Conservation (phyloP, 495 filamentous ascomycete genomes). For the Cryomyces minteri region DNA sequence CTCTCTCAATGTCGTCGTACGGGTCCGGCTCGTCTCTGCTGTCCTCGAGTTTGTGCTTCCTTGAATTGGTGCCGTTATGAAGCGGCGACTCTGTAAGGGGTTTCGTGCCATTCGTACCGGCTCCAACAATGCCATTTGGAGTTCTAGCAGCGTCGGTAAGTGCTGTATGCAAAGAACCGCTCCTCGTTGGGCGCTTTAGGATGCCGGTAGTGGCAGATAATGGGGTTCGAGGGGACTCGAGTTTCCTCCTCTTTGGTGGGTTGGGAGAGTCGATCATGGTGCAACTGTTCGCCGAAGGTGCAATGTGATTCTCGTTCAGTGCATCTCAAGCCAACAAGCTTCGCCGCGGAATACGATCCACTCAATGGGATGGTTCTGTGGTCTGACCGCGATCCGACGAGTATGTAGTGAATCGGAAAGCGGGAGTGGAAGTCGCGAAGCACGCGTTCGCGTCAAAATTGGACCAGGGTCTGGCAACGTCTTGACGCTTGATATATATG, state of each 20-base stretch:
- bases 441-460: too few relatives aligned
- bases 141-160: neutral
- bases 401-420: too few relatives aligned
- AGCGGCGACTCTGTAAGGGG: neutral
- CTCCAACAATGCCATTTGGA: neutral
- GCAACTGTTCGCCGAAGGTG: too few relatives aligned
- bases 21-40: slow-evolving; percentile 6
- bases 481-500: too few relatives aligned
- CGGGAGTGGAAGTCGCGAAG: too few relatives aligned
- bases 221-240: slow-evolving; percentile 5
- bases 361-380: too few relatives aligned
- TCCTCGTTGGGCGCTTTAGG: slow-evolving; percentile 1
- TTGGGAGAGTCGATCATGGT: slow-evolving; percentile 10
- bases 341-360: too few relatives aligned
- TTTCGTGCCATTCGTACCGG: neutral
- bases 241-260: slow-evolving; percentile 14
- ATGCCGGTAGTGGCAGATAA: neutral
- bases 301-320: too few relatives aligned
- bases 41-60: neutral
- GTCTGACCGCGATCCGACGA: too few relatives aligned
- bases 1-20: slow-evolving; percentile 14
- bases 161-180: neutral
- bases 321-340: too few relatives aligned
- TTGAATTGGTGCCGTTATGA: neutral
- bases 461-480: too few relatives aligned